These are phyloP conservation scores for Elsinoe necatrix DNA, from an alignment of 2,329 filamentous ascomycete species.

Conservation along the genomic window DNA sequence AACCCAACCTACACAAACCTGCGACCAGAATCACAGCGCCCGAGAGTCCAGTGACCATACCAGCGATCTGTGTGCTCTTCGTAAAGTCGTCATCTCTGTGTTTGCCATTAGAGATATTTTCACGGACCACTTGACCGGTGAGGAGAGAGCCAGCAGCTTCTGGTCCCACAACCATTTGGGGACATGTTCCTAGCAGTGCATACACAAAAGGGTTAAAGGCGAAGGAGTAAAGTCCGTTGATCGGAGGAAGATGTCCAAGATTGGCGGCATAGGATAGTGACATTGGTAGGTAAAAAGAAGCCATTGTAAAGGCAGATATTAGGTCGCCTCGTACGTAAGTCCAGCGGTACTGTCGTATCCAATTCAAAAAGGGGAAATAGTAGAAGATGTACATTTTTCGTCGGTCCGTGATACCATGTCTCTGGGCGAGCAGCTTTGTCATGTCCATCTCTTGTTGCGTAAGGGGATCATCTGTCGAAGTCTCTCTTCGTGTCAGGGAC, in stretches of 20 bases:
- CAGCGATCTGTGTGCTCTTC: slow-evolving; percentile 73
- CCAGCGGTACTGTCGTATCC: slow-evolving; percentile 80
- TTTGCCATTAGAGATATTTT: slow-evolving; percentile 61
- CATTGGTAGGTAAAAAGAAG: slow-evolving; percentile 98
- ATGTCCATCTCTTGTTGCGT: slow-evolving; percentile 58
- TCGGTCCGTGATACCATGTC: slow-evolving; percentile 65
- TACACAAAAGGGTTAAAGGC: slow-evolving; percentile 89
- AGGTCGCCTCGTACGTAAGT: slow-evolving; percentile 78
- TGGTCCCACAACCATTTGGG: slow-evolving; percentile 87
- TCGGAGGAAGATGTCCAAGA: slow-evolving; percentile 82
- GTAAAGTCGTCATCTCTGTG: slow-evolving; percentile 58
- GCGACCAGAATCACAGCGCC: slow-evolving; percentile 83
- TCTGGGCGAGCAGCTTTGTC: slow-evolving; percentile 61
- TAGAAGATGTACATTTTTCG: slow-evolving; percentile 80
- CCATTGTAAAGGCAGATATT: slow-evolving; percentile 83
- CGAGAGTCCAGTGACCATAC: slow-evolving; percentile 78
- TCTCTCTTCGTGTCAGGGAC: slow-evolving; percentile 35
- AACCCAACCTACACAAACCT: slow-evolving; percentile 76
- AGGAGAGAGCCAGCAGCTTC: slow-evolving; percentile 90
- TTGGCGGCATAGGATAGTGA: slow-evolving; percentile 87
- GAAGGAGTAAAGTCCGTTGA: slow-evolving; percentile 90
- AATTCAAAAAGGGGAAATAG: slow-evolving; percentile 84
- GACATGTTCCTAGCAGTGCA: slow-evolving; percentile 80
- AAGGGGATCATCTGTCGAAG: slow-evolving; percentile 38
- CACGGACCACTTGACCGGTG: slow-evolving; percentile 75